These are phyloP conservation scores for Fraxinus pennsylvanica DNA, from an alignment of 257 asterid genomes.

Conservation along the genomic window DNA sequence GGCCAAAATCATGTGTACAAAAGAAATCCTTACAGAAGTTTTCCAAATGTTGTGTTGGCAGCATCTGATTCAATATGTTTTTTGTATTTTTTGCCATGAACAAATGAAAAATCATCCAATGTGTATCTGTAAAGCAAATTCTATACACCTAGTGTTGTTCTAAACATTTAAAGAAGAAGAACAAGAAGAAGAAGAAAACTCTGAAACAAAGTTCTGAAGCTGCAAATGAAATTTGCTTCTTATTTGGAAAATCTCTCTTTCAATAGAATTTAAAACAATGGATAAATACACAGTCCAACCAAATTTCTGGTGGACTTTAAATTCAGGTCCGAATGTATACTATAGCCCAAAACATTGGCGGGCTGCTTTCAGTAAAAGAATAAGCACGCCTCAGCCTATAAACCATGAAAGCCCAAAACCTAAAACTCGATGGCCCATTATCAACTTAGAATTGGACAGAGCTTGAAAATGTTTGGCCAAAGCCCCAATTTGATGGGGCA, in stretches of 20 bases:
- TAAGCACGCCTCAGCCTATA: conserved; percentile 77
- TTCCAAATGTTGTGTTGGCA: too few relatives aligned
- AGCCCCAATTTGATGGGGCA: conserved; percentile 69
- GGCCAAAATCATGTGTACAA: too few relatives aligned
- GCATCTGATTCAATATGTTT: too few relatives aligned
- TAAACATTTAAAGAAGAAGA: too few relatives aligned
- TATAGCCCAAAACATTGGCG: conserved; percentile 42
- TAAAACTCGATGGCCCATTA: conserved; percentile 22
- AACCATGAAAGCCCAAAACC: conserved; percentile 21
- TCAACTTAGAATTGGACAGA: conserved; percentile 48
- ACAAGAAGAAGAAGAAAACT: too few relatives aligned
- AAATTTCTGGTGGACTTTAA: neutral
- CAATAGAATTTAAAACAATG: conserved; percentile 14
- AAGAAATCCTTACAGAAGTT: too few relatives aligned
- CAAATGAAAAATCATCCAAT: too few relatives aligned
- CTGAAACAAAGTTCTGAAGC: conserved; percentile 21
- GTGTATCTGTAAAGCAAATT: too few relatives aligned
- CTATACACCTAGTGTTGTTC: too few relatives aligned
- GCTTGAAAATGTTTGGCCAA: conserved; percentile 70
- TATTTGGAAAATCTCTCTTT: conserved; percentile 13
- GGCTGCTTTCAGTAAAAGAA: conserved; percentile 73
- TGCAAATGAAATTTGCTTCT: conserved; percentile 7
- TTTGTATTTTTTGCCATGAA: too few relatives aligned
- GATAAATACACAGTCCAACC: conserved; percentile 16
- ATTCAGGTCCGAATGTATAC: conserved; percentile 2